These are phyloP conservation scores for Pythium myriotylum DNA, from an alignment of 352 stramenopile species.

Conservation along the genomic window DNA sequence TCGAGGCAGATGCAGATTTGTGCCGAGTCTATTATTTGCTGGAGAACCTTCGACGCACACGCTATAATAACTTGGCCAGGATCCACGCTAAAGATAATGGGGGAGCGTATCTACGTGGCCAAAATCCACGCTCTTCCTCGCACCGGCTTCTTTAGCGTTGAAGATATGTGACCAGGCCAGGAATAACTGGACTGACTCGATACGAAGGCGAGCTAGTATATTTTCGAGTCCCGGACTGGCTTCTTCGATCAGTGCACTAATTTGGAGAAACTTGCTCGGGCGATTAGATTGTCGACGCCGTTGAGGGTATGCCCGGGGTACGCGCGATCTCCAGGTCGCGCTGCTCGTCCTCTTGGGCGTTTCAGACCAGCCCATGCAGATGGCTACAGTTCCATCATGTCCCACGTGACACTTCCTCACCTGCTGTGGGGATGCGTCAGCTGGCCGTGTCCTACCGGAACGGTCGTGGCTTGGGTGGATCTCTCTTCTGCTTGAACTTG, in stretches of 20 bases:
- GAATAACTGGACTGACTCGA: neutral
- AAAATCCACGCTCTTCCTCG: slow-evolving; percentile 15
- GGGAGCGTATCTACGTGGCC: slow-evolving; percentile 14
- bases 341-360: neutral
- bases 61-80: slow-evolving; percentile 6
- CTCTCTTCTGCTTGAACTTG: slow-evolving; percentile 12
- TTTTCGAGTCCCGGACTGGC: slow-evolving; percentile 1
- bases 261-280: neutral
- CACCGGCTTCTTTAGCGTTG: slow-evolving; percentile 43
- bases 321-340: no score
- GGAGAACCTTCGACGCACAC: slow-evolving; percentile 15
- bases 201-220: neutral
- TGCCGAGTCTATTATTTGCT: slow-evolving; percentile 2
- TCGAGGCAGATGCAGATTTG: neutral
- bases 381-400: slow-evolving; percentile 2
- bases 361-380: neutral
- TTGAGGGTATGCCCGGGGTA: neutral
- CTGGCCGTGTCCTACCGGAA: slow-evolving; percentile 18
- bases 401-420: neutral
- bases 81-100: slow-evolving; percentile 15
- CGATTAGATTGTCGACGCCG: neutral
- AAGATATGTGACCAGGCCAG: slow-evolving; percentile 16
- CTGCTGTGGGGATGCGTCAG: slow-evolving; percentile 1
- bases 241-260: neutral
- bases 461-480: slow-evolving; percentile 15